These are phyloP conservation scores for Exophiala calicioides DNA, from an alignment of 2,329 filamentous ascomycete species.

Conservation along the genomic window DNA sequence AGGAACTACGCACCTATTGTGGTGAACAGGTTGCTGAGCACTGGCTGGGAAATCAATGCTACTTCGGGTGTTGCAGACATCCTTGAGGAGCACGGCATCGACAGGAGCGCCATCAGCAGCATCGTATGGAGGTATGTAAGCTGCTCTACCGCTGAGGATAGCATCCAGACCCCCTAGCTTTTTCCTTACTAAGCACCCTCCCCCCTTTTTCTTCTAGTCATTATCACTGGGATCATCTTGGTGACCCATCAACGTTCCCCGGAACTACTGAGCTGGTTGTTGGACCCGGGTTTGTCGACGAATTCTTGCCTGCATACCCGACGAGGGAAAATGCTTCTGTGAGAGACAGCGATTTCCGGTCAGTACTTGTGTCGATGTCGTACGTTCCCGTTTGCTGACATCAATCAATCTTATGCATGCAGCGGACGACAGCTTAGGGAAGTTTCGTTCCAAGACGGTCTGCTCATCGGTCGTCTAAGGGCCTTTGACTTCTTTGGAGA, in stretches of 20 bases:
- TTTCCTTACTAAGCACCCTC: conserved; percentile 5
- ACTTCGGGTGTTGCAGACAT: conserved; percentile 19
- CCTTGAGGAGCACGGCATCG: conserved; percentile 13
- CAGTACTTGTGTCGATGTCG: conserved; percentile 9
- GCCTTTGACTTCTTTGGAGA: conserved; percentile 46
- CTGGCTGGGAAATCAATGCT: conserved; percentile 21
- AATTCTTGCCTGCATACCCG: conserved; percentile 52
- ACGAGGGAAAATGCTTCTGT: conserved; percentile 37
- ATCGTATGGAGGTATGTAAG: conserved; percentile 1
- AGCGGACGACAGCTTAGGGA: conserved; percentile 34
- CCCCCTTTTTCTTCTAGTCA: conserved; percentile 11
- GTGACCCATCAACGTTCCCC: conserved; percentile 51
- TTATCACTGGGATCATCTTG: conserved; percentile 24
- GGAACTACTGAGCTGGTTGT: conserved; percentile 50
- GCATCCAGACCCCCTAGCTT: background rate
- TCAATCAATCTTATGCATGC: conserved; percentile 31
- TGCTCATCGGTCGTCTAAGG: conserved; percentile 38
- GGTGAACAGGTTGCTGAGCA: conserved; percentile 3
- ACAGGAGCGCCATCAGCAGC: conserved; percentile 10
- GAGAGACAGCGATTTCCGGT: conserved; percentile 39
- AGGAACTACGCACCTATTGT: conserved; percentile 19
- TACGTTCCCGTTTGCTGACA: background rate
- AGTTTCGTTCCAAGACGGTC: conserved; percentile 34
- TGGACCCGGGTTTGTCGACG: conserved; percentile 52
- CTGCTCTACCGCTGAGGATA: no score